Base-by-base conservation (phyloP, 345 rosid species). In the Corchorus capsularis region DNA sequence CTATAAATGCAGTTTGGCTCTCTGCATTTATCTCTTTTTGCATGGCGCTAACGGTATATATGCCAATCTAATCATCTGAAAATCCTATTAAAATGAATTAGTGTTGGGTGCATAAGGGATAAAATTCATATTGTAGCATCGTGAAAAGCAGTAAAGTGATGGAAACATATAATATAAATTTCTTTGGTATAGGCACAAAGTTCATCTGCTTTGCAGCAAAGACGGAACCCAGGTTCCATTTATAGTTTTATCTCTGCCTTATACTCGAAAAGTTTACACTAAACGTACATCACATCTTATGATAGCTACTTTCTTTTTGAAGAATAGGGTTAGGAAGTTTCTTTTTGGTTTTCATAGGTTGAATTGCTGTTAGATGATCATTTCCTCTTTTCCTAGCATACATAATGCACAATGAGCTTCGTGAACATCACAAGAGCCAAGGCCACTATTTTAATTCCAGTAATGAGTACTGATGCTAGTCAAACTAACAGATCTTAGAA, bases 41-140 rank as follows among this genome's bases (percentile, higher is more conserved):
- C 86, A 93, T 95, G 98, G 99, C 99, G 34, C 87, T 95, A 71
- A 92, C 98, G 71, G n/a, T n/a, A n/a, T n/a, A n/a, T n/a, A n/a
- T n/a, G n/a, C n/a, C n/a, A n/a, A n/a, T n/a, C n/a, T n/a, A n/a
- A n/a, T n/a, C n/a, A n/a, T n/a, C n/a, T n/a, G n/a, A n/a, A n/a
- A n/a, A n/a, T n/a, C n/a, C n/a, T n/a, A n/a, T n/a, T n/a, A n/a
- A n/a, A n/a, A n/a, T n/a, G n/a, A n/a, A n/a, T n/a, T 2, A 8
- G 2, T 11, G 32, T 54, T 35, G 12, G 49, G 53, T 54, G 49
- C 74, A 37, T 53, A 11, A 50, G 73, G 9, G 8, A 35, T 52
- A 34, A 53, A 69, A 10, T 52, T 34, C 10, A 34, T 35, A 16
- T 35, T 10, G 15, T n/a, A n/a, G n/a, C n/a, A n/a, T n/a, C n/a